Evolutionary conservation across 257 asterid genomes (phyloP).

Genomic region (Avicennia marina): DNA sequence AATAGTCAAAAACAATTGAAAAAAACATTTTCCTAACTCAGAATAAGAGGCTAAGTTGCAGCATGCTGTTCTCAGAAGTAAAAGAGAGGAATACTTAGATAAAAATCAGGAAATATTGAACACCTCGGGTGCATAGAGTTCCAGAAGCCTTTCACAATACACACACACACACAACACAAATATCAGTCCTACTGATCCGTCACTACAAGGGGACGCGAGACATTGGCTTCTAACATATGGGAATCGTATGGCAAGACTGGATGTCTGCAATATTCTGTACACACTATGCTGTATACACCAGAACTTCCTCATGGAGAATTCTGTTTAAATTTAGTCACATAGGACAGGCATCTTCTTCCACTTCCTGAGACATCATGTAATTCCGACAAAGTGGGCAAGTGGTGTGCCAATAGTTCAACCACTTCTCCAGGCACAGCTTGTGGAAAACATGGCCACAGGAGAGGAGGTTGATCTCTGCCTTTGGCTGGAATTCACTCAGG

Average conservation of each 20-base stretch:
- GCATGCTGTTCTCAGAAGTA: no score
- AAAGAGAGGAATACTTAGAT: not conserved
- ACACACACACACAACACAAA: constrained; percentile 32
- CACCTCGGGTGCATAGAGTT: constrained; percentile 19
- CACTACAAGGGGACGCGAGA: constrained; percentile 68
- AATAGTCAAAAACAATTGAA: not conserved
- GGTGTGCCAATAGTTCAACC: constrained; percentile 76
- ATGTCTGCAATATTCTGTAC: constrained; percentile 16
- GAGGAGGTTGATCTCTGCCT: constrained; percentile 63
- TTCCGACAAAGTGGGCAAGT: constrained; percentile 93
- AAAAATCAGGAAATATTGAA: not conserved
- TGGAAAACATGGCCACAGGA: constrained; percentile 87
- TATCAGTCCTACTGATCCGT: constrained; percentile 57
- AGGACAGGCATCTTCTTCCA: constrained; percentile 61
- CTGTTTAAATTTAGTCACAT: constrained; percentile 42
- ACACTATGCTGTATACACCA: constrained; percentile 41
- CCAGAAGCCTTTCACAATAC: constrained; percentile 24
- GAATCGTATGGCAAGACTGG: constrained; percentile 10
- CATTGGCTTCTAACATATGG: constrained; percentile 33
- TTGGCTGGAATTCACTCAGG: constrained; percentile 55
- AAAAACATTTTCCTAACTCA: not conserved
- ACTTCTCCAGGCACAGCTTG: constrained; percentile 66
- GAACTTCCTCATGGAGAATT: constrained; percentile 10
- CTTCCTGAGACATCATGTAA: constrained; percentile 61
- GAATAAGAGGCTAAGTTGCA: no score